Conservation (phyloP, 345 rosid genomes). For the Eucalyptus decipiens region DNA sequence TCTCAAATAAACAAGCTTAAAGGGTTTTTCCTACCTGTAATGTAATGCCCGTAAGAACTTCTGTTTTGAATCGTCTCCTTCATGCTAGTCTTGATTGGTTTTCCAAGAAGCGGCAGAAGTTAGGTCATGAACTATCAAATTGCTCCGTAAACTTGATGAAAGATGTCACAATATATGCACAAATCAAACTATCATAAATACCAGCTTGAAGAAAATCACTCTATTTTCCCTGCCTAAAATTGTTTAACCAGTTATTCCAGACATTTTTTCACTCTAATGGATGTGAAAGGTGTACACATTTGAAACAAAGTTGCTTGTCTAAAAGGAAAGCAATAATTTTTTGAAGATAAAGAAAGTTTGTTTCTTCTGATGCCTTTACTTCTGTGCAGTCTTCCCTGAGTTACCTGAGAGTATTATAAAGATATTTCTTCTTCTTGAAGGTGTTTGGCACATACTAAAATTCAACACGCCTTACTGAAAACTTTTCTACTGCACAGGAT, state of each 20-base stretch:
- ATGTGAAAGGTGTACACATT: background rate
- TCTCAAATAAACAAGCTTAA: background rate
- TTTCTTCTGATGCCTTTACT: background rate
- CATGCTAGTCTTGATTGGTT: background rate
- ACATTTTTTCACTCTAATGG: background rate
- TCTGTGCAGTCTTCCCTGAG: background rate
- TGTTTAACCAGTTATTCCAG: background rate
- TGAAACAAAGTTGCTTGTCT: background rate
- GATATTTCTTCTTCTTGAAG: background rate
- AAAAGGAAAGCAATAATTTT: background rate
- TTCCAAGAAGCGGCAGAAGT: background rate
- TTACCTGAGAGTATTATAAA: background rate
- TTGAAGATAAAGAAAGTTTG: background rate
- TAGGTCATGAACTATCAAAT: background rate
- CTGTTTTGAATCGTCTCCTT: background rate
- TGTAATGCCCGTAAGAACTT: background rate
- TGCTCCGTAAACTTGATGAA: background rate
- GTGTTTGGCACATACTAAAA: background rate
- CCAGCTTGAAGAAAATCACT: background rate
- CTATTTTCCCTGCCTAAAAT: background rate
- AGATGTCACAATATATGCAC: background rate
- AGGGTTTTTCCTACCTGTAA: background rate
- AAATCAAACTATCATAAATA: background rate
- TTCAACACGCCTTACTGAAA: background rate
- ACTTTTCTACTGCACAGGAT: slow-evolving; percentile 29